Evolutionary conservation across 2,329 filamentous ascomycete species (phyloP), one percentile per base, ranked within the genome.

Genomic region (Stachybotrys chartarum): DNA sequence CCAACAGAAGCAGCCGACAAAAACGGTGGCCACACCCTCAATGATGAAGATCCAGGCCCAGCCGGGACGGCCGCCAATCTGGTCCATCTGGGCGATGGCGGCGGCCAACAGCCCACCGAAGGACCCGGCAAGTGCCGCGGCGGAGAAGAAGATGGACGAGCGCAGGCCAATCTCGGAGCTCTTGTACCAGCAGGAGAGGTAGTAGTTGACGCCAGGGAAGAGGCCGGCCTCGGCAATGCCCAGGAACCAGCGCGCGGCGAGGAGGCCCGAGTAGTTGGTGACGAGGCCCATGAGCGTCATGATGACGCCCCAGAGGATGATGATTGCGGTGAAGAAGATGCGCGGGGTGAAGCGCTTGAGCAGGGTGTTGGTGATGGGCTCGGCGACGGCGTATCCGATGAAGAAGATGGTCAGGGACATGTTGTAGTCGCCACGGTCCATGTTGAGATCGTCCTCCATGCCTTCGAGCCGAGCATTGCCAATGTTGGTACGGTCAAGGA

Each of bases 161-260:
- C 89, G 81, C 8, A 90, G 79, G 46, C 88, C 88, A 53, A 92
- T 87, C 61, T 94, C 90, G 1, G 79, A 81, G 8, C 88, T 78
- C 66, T 83, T 87, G 66, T 92, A 94, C 88, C 88, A 93, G 65
- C 86, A 90, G 0, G 83, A 87, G 0, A 92, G 77, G 64, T 90
- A 90, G 73, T 84, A 70, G 72, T 83, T 72, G 66, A 88, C 80
- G 1, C 84, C 85, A 0, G 83, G 84, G 61, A 84, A 86, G 0
- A 88, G 70, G 1, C 86, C 86, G 0, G 85, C 79, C 67, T 90
- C 86, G 5, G 78, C 80, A n/a, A 88, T 66, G 14, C 86, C 86
- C 1, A 89, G 75, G 54, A 80, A 76, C 61, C 87, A 80, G 42
- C 79, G 77, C 1, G 79, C 72, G 1, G 69, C 68, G 2, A 80